Evolutionary conservation across 306 rosid genomes (phyloP), one percentile per base, ranked within the genome.

Genomic region (Quercus ilex): DNA sequence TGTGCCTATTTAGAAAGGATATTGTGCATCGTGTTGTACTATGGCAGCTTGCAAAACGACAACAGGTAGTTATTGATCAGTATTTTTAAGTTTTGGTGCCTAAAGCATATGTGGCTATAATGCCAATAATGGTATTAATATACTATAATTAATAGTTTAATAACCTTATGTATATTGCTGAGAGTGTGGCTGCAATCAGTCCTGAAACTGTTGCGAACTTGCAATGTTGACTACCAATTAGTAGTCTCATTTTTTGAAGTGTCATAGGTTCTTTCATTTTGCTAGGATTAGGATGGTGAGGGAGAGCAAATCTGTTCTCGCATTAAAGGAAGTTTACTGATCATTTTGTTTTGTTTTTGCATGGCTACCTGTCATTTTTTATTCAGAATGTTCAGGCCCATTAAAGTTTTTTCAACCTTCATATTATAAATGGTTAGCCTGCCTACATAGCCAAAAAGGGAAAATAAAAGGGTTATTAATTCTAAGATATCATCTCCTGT

Each of bases 21-120:
- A 93, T 95, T 77, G 57, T 93, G 71, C 99, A 93, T 63, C 92
- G 90, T 6, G 97, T 95, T 78, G 99, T 95, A 23, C 80, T 84
- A 77, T 95, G 99, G 98, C 99, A 93, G 85, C 97, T 89, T 56
- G 96, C 98, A 35, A 95, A 93, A 80, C 85, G 94, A 69, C 98
- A 93, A 82, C 98, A 93, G 96, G 97, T 95, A 78, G 38, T 63
- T 21, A 19, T 74, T 56, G 49, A 76, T 62, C 55, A n/a, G 70
- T 38, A 67, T 72, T 25, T 73, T 88, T 3, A 20, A 70, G 18
- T 21, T 70, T 78, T 84, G 33, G 51, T 68, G 80, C 74, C 41
- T 74, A 43, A 73, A 63, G 52, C 77, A 46, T 43, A 33, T 43
- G 81, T 59, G 70, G 78, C 13, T 67, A 5, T n/a, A 76, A 70